Base-by-base conservation (phyloP, 768 basidiomycete genomes). In the Leccinum boreale region DNA sequence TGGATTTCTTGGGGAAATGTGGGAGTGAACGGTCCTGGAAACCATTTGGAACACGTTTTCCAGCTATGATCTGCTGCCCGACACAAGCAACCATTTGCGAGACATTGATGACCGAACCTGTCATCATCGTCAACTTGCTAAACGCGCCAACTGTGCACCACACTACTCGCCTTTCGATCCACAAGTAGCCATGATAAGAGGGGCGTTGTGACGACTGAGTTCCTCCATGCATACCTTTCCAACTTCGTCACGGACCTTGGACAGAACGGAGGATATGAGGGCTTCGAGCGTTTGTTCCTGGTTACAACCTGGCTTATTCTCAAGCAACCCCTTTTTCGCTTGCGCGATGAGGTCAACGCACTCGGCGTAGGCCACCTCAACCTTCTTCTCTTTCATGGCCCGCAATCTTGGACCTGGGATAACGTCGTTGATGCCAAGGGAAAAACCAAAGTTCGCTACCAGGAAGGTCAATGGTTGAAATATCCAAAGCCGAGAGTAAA, bases 71-170 rank as follows among this genome's bases (percentile, higher is more conserved):
- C 71, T 99, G 97, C 69, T 99, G 97, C 5, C 97, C 97, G 64
- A 99, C 97, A 84, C 96, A 98, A 68, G 96, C 97, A 53, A 98
- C 96, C 97, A 99, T 99, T 76, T 99, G 97, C 23, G 94, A 96
- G 55, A 99, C 97, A 74, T 99, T 99, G 75, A 99, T 96, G 61
- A 94, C 92, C 67, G 97, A 98, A 72, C 97, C 96, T 90, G 60
- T n/a, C 44, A n/a, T 31, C 9, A 46, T 57, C 42, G 53, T 59
- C 15, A 31, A n/a, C 52, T 11, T 0, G 45, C 14, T 26, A 56
- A 21, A 53, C 5, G 42, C 42, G 5, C 5, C 42, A 12, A 5
- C 3, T 7, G 4, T 19, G 11, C 10, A 44, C 0, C 19, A 44
- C 19, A 12, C 46, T 19, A 62, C 74, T 49, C 56, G 91, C 96